Conservation (phyloP, 225 moss, liverwort and hornwort species). For the Sphagnum tenellum region DNA sequence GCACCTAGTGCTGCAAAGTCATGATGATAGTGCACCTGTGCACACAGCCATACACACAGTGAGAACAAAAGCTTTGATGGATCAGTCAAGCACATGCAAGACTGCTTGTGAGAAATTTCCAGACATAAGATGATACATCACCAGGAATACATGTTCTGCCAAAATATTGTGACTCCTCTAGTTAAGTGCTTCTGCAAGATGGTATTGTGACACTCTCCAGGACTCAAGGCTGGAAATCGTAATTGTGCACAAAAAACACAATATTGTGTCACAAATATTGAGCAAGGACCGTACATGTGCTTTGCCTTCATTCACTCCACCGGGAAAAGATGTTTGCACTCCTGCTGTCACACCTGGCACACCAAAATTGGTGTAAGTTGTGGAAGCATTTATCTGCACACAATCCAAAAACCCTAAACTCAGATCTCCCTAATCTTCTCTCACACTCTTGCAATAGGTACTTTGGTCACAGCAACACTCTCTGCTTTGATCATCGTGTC, state of each 20-base stretch:
- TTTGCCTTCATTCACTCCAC: constrained; percentile 20
- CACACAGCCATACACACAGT: background rate
- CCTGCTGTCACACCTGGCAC: constrained; percentile 50
- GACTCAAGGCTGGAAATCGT: no score
- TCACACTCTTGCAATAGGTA: no score
- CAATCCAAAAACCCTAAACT: background rate
- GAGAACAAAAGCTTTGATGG: no score
- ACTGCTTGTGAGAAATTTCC: background rate
- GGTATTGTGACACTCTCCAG: background rate
- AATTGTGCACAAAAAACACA: no score
- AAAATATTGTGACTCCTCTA: no score
- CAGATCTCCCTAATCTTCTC: no score
- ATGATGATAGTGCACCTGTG: constrained; percentile 39
- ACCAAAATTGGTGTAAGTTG: constrained; percentile 39
- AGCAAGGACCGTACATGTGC: constrained; percentile 22
- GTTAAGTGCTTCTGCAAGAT: background rate
- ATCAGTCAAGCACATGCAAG: no score
- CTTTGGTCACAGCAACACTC: no score
- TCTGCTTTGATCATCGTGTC: no score
- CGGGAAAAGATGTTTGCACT: constrained; percentile 26
- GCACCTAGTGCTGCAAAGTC: constrained; percentile 42
- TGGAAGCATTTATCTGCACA: constrained; percentile 25
- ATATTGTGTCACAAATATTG: background rate
- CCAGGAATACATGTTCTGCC: no score
- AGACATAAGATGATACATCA: background rate